Conservation (phyloP, 208 protist genomes). For the Naegleria lovaniensis region DNA sequence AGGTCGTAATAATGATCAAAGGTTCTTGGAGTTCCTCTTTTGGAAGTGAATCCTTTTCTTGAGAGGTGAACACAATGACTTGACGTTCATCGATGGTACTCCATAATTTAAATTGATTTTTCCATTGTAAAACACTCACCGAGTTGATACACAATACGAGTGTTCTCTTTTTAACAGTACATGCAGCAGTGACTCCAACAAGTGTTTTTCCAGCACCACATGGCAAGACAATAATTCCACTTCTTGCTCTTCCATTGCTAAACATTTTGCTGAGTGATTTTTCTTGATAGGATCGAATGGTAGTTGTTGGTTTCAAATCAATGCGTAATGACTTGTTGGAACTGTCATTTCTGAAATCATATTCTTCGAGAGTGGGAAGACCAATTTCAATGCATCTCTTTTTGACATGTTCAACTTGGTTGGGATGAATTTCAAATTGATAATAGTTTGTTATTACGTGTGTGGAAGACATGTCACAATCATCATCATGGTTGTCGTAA, state of each 20-base stretch:
- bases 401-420: conserved; percentile 44
- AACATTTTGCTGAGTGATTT: conserved; percentile 76
- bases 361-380: conserved; percentile 70
- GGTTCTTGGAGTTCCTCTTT: conserved; percentile 50
- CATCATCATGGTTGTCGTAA: not conserved
- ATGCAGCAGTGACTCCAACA: conserved; percentile 91
- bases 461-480: not conserved
- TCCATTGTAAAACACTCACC: conserved; percentile 83
- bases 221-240: conserved; percentile 97
- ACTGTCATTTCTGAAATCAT: conserved; percentile 65
- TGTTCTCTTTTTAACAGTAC: conserved; percentile 86
- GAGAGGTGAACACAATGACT: not conserved
- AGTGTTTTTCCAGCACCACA: conserved; percentile 99
- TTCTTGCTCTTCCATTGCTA: conserved; percentile 60
- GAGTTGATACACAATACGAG: conserved; percentile 85
- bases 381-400: conserved; percentile 50
- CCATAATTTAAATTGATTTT: conserved; percentile 40
- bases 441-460: not conserved
- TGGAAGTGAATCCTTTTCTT: conserved; percentile 78
- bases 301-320: conserved; percentile 61
- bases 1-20: not conserved
- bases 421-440: conserved; percentile 9
- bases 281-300: conserved; percentile 63
- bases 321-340: conserved; percentile 54
- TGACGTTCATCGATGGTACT: not conserved